Percentiles rank a stretch among this genome's conserved stretches.
Evolutionary conservation across 371 early-diverging fungal species (phyloP).

Genomic region (Batrachochytrium dendrobatidis): DNA sequence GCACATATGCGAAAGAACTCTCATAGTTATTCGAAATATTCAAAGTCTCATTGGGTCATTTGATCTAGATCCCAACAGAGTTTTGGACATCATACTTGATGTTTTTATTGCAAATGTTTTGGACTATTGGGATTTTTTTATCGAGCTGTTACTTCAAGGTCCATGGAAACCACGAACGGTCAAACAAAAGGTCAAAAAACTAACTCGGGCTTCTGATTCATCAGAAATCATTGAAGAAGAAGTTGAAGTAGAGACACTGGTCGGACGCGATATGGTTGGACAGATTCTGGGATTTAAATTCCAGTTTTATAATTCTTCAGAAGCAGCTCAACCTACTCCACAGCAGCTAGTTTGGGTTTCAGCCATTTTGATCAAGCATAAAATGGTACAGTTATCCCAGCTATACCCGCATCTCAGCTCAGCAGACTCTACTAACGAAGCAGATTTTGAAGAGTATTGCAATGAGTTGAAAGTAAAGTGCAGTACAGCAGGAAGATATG

Average conservation of each 20-base stretch:
- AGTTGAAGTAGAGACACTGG: slow-evolving; percentile 2
- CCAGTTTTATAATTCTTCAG: slow-evolving; percentile 48
- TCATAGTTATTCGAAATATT: slow-evolving; percentile 35
- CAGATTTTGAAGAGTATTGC: slow-evolving; percentile 41
- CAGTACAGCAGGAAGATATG: slow-evolving; percentile 18
- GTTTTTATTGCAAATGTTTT: slow-evolving; percentile 63
- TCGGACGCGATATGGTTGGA: slow-evolving; percentile 29
- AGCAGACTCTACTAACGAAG: slow-evolving; percentile 43
- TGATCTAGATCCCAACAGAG: slow-evolving; percentile 83
- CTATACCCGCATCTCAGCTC: slow-evolving; percentile 67
- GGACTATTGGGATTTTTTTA: slow-evolving; percentile 69
- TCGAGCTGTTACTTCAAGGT: slow-evolving; percentile 60
- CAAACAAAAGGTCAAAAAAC: not conserved
- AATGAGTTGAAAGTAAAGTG: slow-evolving; percentile 37
- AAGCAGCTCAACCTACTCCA: slow-evolving; percentile 16
- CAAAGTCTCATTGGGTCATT: slow-evolving; percentile 63
- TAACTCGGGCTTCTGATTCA: not conserved
- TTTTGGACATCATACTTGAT: slow-evolving; percentile 76
- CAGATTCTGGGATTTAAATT: slow-evolving; percentile 87
- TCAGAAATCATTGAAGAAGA: not conserved
- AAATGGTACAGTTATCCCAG: slow-evolving; percentile 60
- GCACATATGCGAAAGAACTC: too few species aligned
- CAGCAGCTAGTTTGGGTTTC: slow-evolving; percentile 40
- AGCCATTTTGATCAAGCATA: slow-evolving; percentile 61
- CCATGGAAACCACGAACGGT: slow-evolving; percentile 48